Base-by-base conservation (phyloP, 2,329 filamentous ascomycete species). In the Drechmeria coniospora region DNA sequence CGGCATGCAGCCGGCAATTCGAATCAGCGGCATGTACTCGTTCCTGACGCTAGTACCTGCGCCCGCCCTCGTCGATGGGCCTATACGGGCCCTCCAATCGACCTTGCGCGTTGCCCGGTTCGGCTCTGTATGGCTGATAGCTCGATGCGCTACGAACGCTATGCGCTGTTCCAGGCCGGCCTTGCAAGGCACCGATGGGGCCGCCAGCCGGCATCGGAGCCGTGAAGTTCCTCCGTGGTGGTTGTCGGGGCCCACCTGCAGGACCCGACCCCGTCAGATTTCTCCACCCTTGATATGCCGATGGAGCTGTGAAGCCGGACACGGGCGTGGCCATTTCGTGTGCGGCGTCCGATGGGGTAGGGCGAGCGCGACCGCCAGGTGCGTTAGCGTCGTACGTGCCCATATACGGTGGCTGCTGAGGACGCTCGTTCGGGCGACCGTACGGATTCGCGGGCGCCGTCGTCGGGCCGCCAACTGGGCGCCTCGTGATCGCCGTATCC, bases 191-290 rank as follows among this genome's bases (percentile, higher is more conserved):
- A n/a, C 47, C 48, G 15, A 42, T 40, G 22, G 39, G 38, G 21
- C 40, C 42, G 24, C 48, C 42, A 16, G 42, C 38, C 10, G 51
- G 49, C 29, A 54, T 39, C 4, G 57, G 56, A 4, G 53, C 56
- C 14, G 61, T 64, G 52, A 63, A 53, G 30, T 57, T 63, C 27
- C 62, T 51, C 35, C 53, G 53, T 1, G 57, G 56, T 16, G 52
- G 40, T 21, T 50, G 47, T 9, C 46, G 50, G 21, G 46, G 48
- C 20, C 44, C 50, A 15, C 49, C 38, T 8, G 43, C 40, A 15
- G 50, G 44, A 10, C 53, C 36, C 4, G 53, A 51, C 1, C 51
- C 50, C 10, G 59, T 61, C 16, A 50, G 47, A 30, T 57, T 63
- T 19, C 61, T 51, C 29, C 54, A 17, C 31, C 37, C 23, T 53